Base-by-base conservation (phyloP, 352 stramenopile species). In the Stephanocyclus meneghinianus region DNA sequence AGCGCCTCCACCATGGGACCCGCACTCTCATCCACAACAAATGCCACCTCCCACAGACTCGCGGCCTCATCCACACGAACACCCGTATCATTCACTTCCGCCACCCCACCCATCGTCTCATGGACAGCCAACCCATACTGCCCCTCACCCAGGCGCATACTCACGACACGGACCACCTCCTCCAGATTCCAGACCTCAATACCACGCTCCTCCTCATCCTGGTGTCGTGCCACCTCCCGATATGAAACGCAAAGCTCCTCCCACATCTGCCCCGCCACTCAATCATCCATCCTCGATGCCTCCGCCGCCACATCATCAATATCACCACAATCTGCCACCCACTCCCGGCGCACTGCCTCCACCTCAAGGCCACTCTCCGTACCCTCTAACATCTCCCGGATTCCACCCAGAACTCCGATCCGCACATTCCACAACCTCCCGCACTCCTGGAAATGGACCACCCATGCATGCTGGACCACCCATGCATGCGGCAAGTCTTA, bases 91-190 rank as follows among this genome's bases (percentile, higher is more conserved):
- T 42, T 53, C 60, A 5, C 42, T 37, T 56, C 47, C 44, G 2
- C 26, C 62, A 60, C 30, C 60, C 5, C 60, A 59, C 44, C 47
- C 63, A 0, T 26, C 44, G 35, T 69, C 61, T 18, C 40, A 69
- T 29, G 21, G 32, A n/a, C 40, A 21, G 10, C 47, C 44, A 50
- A 4, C 16, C 10, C 63, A 57, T 32, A 18, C 26, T 21, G 26
- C 44, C 5, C n/a, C 21, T 65, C 47, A 64, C 53, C 61, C 71
- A 61, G 15, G 35, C 1, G 13, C 10, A 55, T 69, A 51, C 61
- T 51, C 65, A 56, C 53, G 73, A 37, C 61, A 71, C 51, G 66
- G 70, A 45, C 71, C 55, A 21, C 63, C 72, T 42, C 79, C 68
- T 40, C 42, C 42, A 73, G 73, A 68, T 55, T 62, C 72, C 26